Conservation (phyloP, 495 filamentous ascomycete species). For the Aspergillus homomorphus region DNA sequence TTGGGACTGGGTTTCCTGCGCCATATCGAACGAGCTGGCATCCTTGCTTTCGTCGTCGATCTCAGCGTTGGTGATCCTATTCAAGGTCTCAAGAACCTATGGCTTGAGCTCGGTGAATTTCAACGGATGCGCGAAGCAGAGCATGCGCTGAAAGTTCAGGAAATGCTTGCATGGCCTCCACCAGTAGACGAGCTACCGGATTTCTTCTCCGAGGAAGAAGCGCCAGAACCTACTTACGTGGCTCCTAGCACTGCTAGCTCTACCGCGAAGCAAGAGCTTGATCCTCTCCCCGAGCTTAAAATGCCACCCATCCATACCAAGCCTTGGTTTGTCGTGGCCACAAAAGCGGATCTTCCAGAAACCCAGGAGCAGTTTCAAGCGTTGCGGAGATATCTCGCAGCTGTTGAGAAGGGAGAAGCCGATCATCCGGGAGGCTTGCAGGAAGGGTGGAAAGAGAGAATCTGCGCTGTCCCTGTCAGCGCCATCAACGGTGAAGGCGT, state of each 20-base stretch:
- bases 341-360: constrained; percentile 81
- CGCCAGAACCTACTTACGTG: not conserved
- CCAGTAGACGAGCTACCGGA: constrained; percentile 26
- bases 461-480: constrained; percentile 77
- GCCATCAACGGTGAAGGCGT: constrained; percentile 84
- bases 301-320: constrained; percentile 73
- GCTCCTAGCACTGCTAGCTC: not conserved
- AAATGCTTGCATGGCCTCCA: constrained; percentile 24
- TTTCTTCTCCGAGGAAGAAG: constrained; percentile 12
- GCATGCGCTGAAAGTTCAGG: constrained; percentile 48
- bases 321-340: constrained; percentile 96
- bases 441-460: constrained; percentile 62
- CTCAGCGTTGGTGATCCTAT: constrained; percentile 77
- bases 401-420: constrained; percentile 53
- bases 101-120: constrained; percentile 86
- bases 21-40: constrained; percentile 88
- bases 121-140: constrained; percentile 66
- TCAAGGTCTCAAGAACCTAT: constrained; percentile 70
- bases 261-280: constrained; percentile 10
- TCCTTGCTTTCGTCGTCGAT: constrained; percentile 92
- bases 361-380: constrained; percentile 73
- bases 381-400: constrained; percentile 65
- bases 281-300: constrained; percentile 29
- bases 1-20: constrained; percentile 89
- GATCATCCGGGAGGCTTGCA: constrained; percentile 69